These are phyloP conservation scores for Ilyonectria destructans DNA, from an alignment of 2,329 filamentous ascomycete species.

Conservation along the genomic window DNA sequence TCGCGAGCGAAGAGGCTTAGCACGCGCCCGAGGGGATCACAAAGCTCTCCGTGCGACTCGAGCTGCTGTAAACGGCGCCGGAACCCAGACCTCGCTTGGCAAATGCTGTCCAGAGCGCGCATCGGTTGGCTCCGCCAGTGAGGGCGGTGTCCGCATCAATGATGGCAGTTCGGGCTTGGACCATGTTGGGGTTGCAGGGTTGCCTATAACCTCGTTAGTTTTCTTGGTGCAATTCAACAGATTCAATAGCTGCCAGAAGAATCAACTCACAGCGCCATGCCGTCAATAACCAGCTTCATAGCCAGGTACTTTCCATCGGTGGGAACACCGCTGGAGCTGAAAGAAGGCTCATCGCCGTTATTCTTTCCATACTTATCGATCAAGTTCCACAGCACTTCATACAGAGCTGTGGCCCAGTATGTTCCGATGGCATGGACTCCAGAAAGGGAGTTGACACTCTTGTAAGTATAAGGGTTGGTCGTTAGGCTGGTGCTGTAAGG, in stretches of 20 bases:
- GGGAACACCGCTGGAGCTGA: slow-evolving; percentile 62
- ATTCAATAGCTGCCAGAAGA: too few species aligned
- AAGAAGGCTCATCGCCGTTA: slow-evolving; percentile 58
- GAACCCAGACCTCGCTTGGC: slow-evolving; percentile 71
- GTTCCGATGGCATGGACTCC: slow-evolving; percentile 66
- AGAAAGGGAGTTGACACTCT: slow-evolving; percentile 55
- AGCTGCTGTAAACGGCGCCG: slow-evolving; percentile 52
- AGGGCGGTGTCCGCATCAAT: slow-evolving; percentile 69
- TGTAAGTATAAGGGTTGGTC: slow-evolving; percentile 68
- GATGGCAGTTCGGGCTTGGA: slow-evolving; percentile 69
- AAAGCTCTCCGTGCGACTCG: slow-evolving; percentile 54
- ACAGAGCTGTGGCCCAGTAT: slow-evolving; percentile 59
- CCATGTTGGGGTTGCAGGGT: slow-evolving; percentile 70
- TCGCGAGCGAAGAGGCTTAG: slow-evolving; percentile 20
- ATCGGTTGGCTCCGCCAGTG: slow-evolving; percentile 66
- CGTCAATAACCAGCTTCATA: slow-evolving; percentile 69
- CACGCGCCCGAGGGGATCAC: slow-evolving; percentile 46
- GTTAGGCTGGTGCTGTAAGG: slow-evolving; percentile 67
- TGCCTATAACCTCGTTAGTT: slow-evolving; percentile 52
- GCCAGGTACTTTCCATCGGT: slow-evolving; percentile 67
- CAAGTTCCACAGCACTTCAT: slow-evolving; percentile 72
- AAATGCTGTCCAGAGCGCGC: slow-evolving; percentile 70
- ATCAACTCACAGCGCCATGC: slow-evolving; percentile 60
- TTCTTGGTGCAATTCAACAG: too few species aligned
- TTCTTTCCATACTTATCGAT: slow-evolving; percentile 71